phyloP scores from a whole-genome alignment of 1,284 basidiomycete species.

The Fomitopsis palustris region DNA sequence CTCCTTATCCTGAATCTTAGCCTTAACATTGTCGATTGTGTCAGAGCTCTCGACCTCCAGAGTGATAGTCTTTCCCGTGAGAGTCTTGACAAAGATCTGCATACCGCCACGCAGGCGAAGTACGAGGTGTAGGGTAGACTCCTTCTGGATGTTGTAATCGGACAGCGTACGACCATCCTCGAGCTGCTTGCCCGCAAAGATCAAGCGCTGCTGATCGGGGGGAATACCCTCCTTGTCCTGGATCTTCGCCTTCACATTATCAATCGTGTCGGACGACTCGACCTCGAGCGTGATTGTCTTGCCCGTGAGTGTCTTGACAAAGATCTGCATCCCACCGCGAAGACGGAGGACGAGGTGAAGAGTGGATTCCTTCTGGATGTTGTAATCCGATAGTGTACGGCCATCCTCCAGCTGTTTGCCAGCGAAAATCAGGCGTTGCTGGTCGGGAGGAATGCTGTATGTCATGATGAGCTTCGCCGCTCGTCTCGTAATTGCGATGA shows the following conservation, averaged over 20 bases:
- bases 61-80: slow-evolving; percentile 53
- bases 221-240: slow-evolving; percentile 80
- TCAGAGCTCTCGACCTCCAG: slow-evolving; percentile 49
- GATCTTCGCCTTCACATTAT: slow-evolving; percentile 80
- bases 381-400: slow-evolving; percentile 48
- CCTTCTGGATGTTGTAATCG: slow-evolving; percentile 3
- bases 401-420: slow-evolving; percentile 74
- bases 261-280: slow-evolving; percentile 82
- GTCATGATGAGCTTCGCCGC: neutral
- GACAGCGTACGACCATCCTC: slow-evolving; percentile 1
- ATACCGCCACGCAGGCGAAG: slow-evolving; percentile 28
- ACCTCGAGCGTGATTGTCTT: slow-evolving; percentile 90
- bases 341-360: slow-evolving; percentile 6
- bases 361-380: slow-evolving; percentile 8
- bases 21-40: slow-evolving; percentile 51
- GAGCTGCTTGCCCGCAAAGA: slow-evolving; percentile 2
- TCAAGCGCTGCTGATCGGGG: slow-evolving; percentile 73
- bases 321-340: slow-evolving; percentile 65
- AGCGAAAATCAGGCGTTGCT: slow-evolving; percentile 40
- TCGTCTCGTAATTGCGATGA: neutral
- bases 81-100: slow-evolving; percentile 71
- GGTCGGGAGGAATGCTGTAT: slow-evolving; percentile 33
- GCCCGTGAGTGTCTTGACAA: slow-evolving; percentile 83
- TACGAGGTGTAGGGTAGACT: neutral
- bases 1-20: slow-evolving; percentile 53